Evolutionary conservation across 768 basidiomycete species (phyloP).

Genomic region (Pisolithus sp.): DNA sequence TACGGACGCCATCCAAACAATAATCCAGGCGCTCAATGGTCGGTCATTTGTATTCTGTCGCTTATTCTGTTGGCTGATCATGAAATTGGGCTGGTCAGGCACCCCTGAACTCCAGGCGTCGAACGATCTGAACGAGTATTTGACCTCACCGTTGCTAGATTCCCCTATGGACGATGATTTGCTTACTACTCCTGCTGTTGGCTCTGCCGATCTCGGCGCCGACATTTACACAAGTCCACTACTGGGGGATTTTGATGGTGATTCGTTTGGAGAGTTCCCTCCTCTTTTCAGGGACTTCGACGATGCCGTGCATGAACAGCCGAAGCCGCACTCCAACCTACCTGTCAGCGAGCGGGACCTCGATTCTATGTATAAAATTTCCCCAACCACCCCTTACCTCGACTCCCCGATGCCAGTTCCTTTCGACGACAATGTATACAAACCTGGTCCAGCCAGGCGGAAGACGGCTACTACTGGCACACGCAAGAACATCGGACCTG

Average conservation of each 20-base stretch:
- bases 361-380: conserved; percentile 39
- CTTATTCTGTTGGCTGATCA: background rate
- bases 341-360: conserved; percentile 21
- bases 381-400: conserved; percentile 46
- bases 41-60: background rate
- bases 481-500: conserved; percentile 62
- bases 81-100: conserved; percentile 7
- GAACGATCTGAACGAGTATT: conserved; percentile 35
- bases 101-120: conserved; percentile 35
- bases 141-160: conserved; percentile 43
- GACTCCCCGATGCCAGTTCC: conserved; percentile 31
- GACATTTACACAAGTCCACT: conserved; percentile 40
- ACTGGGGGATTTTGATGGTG: conserved; percentile 29
- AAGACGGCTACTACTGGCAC: conserved; percentile 52
- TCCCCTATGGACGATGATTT: conserved; percentile 42
- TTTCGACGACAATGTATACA: conserved; percentile 15
- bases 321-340: conserved; percentile 10
- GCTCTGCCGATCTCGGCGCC: conserved; percentile 26
- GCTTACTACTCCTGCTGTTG: conserved; percentile 38
- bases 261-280: conserved; percentile 27
- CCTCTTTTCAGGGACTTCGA: conserved; percentile 27
- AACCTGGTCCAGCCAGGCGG: conserved; percentile 23
- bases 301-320: conserved; percentile 9
- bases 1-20: conserved; percentile 29
- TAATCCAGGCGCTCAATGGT: conserved; percentile 38